Evolutionary conservation across 2,329 filamentous ascomycete species (phyloP), one percentile per base, ranked within the genome.

Genomic region (Ceratocystis ficicola): DNA sequence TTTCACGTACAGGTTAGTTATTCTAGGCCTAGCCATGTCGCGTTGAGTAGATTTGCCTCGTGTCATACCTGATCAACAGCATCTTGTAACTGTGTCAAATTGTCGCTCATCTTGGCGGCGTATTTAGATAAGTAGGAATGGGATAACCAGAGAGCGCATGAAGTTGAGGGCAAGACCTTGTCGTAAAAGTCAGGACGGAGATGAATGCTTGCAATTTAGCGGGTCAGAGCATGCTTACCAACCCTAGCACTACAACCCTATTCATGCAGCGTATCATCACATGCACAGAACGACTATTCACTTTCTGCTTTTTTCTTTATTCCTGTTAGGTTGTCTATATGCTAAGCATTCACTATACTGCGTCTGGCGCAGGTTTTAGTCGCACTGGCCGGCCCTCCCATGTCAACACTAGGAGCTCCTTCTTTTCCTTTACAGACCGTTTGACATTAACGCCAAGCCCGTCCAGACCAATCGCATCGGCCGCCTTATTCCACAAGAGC

Each of bases 31-130:
- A 41, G 15, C 36, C 12, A 5, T 41, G 36, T 41, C 36, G 36
- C 10, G 3, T 15, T 15, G 8, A 41, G 36, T 4, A 3, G 12
- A 0, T 12, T 41, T 41, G 36, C 36, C 36, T 41, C 1, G 12
- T 12, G 36, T 10, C 75, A 44, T 77, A 89, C 89, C 81, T 91
- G 85, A 72, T 94, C 89, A 68, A 93, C 83, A 75, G 88, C 86
- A 77, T 94, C 89, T 76, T 95, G 90, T 67, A 94, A 80, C 74
- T 94, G 89, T 1, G 90, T 93, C 67, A 95, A 80, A 69, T 87
- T 81, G 73, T 95, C 90, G 32, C 82, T 82, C 85, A 90, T 90
- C 5, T 69, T 75, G 10, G 12, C 36, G 3, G 36, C 36, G 36
- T 41, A 15, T 41, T 41, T 41, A 3, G 8, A 59, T 50, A 20